Evolutionary conservation across 805 yeast genomes (phyloP).

Genomic region (Metschnikowia dekortorum): DNA sequence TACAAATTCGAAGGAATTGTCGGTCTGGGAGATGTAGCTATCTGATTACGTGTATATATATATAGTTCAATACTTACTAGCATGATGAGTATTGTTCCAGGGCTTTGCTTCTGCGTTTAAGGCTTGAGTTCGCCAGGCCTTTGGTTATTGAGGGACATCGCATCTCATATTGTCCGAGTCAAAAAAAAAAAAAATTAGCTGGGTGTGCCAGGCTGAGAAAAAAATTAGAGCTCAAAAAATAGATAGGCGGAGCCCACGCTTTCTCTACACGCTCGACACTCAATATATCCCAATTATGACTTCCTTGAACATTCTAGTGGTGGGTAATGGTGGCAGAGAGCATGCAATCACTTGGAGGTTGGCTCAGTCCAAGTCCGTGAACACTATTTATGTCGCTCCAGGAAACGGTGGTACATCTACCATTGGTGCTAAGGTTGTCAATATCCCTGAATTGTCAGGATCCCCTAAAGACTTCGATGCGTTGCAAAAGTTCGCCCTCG

Average conservation of each 20-base stretch:
- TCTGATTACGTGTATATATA: constrained; percentile 22
- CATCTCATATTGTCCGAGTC: background rate
- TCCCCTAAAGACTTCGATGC: constrained; percentile 62
- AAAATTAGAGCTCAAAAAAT: background rate
- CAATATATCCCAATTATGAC: constrained; percentile 9
- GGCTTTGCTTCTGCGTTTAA: background rate
- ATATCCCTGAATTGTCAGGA: constrained; percentile 62
- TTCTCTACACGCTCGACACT: constrained; percentile 1
- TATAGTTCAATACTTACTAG: constrained; percentile 9
- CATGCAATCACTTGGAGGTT: constrained; percentile 94
- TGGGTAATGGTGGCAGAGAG: constrained; percentile 99
- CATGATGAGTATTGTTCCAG: background rate
- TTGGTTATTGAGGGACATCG: background rate
- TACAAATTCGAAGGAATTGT: constrained; percentile 40
- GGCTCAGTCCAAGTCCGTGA: constrained; percentile 69
- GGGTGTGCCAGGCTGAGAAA: background rate
- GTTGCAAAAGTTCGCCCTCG: constrained; percentile 70
- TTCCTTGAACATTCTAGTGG: constrained; percentile 50
- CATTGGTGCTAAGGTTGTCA: constrained; percentile 52
- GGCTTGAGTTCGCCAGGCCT: background rate
- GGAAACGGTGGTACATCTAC: constrained; percentile 90
- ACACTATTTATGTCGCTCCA: constrained; percentile 83
- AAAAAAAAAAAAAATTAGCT: constrained; percentile 2
- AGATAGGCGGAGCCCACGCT: background rate
- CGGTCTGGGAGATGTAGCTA: constrained; percentile 43